A percentile compares a stretch with the other conserved stretches of the same genome.
These are phyloP conservation scores for Sequoia sempervirens DNA, from an alignment of 75 land plant genomes.

Conservation along the genomic window DNA sequence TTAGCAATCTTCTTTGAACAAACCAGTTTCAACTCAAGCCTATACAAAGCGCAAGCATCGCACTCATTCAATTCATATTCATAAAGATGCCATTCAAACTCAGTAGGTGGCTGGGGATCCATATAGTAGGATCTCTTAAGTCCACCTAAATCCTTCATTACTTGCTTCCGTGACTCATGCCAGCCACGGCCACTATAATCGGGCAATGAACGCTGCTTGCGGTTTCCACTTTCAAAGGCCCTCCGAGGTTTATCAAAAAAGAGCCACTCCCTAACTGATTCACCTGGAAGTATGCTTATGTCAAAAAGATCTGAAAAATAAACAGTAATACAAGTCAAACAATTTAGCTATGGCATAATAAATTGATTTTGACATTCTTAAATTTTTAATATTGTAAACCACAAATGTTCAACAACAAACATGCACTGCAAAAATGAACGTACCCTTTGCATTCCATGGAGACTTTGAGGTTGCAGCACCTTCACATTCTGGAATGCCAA, in stretches of 20 bases:
- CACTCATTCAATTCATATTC: conserved; percentile 82
- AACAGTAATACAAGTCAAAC: background rate
- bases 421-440: background rate
- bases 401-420: background rate
- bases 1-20: conserved; percentile 64
- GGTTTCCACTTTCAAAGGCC: conserved; percentile 95
- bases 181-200: conserved; percentile 93
- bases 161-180: conserved; percentile 98
- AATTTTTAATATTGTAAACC: background rate
- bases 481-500: conserved; percentile 95
- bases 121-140: conserved; percentile 92
- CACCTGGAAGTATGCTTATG: conserved; percentile 68
- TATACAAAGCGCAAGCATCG: conserved; percentile 78
- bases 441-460: conserved; percentile 96
- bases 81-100: conserved; percentile 89
- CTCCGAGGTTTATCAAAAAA: conserved; percentile 93
- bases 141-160: conserved; percentile 84
- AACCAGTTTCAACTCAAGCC: conserved; percentile 80
- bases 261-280: conserved; percentile 85
- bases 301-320: conserved; percentile 77
- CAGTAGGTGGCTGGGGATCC: conserved; percentile 84
- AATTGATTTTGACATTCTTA: background rate
- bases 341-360: background rate
- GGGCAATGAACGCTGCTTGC: conserved; percentile 90
- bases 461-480: conserved; percentile 94